Evolutionary conservation across 495 filamentous ascomycete species (phyloP), one percentile per base, ranked within the genome.

Genomic region (Daldinia bambusicola): DNA sequence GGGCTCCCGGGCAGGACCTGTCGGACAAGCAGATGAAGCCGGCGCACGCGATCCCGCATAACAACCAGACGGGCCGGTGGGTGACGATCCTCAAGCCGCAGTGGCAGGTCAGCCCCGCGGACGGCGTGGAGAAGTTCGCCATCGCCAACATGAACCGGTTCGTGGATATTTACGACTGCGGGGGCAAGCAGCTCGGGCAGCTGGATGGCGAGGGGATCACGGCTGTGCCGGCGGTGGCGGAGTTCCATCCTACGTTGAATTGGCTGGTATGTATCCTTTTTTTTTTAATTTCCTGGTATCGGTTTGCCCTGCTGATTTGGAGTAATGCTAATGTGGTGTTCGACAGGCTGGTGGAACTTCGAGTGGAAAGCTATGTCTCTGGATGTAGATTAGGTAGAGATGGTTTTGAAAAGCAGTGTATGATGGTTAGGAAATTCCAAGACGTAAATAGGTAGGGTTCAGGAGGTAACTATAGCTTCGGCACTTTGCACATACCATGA

Each of bases 101-200:
- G 70, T 99, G 95, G 95, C 96, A 98, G 79, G 77, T 84, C 18
- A 86, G 85, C 56, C 95, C 95, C 0, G 82, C 84, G 40, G 91
- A 94, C 55, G 88, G 88, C 26, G 86, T 93, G 6, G 90, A 97
- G 61, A 91, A 92, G 53, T 93, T 98, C 79, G 93, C 89, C 50
- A 95, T 99, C 65, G 96, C 92, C 0, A 98, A 97, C 76, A 98
- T 98, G 95, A 97, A 97, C 76, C 89, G 95, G 18, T 98, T 97
- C 69, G 92, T 98, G 2, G 95, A 99, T 77, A 87, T 99, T 6
- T 98, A 90, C 78, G 90, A 89, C 12, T 81, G 85, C 9, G 83
- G 88, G 36, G 95, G 95, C 2, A 89, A 95, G 74, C 94, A 98
- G 78, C 83, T 99, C 37, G 96, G 93, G 4, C 95, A 98, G 81